These are phyloP conservation scores for Pestalotiopsis sp. DNA, from an alignment of 2,329 filamentous ascomycete species.

Conservation along the genomic window DNA sequence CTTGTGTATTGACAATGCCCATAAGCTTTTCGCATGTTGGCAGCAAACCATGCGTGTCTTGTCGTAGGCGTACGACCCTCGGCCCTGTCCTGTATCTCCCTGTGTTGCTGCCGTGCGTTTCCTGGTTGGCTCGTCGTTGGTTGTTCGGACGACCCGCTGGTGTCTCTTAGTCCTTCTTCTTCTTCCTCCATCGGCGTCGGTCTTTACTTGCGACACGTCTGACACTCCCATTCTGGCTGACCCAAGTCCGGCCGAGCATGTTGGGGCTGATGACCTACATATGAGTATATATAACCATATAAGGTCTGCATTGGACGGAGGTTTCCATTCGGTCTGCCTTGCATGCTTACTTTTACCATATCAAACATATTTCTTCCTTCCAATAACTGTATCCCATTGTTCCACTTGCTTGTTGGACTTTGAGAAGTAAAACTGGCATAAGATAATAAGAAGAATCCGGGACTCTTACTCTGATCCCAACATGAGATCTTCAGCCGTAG, in stretches of 20 bases:
- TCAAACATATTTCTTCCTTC: neutral
- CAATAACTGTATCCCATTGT: neutral
- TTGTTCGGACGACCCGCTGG: neutral
- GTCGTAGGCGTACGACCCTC: neutral
- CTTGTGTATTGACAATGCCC: neutral
- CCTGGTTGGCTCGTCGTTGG: neutral
- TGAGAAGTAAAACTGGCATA: neutral
- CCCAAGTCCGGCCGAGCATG: neutral
- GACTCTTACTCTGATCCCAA: constrained; percentile 5
- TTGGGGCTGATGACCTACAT: neutral
- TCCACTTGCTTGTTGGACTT: neutral
- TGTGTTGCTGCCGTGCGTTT: neutral
- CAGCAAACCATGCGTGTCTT: neutral
- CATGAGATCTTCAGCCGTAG: constrained; percentile 35
- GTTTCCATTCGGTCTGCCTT: neutral
- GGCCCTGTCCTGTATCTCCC: neutral
- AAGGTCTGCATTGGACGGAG: neutral
- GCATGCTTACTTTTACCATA: constrained; percentile 6
- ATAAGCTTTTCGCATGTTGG: neutral
- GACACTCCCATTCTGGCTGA: neutral
- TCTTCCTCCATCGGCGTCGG: neutral
- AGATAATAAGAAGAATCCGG: neutral
- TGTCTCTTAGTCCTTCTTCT: neutral
- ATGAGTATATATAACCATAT: neutral
- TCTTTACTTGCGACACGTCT: neutral